Percentiles rank a stretch among this genome's conserved stretches.
phyloP scores from a whole-genome alignment of 2,329 filamentous ascomycete species.

The Aureobasidium sp. region DNA sequence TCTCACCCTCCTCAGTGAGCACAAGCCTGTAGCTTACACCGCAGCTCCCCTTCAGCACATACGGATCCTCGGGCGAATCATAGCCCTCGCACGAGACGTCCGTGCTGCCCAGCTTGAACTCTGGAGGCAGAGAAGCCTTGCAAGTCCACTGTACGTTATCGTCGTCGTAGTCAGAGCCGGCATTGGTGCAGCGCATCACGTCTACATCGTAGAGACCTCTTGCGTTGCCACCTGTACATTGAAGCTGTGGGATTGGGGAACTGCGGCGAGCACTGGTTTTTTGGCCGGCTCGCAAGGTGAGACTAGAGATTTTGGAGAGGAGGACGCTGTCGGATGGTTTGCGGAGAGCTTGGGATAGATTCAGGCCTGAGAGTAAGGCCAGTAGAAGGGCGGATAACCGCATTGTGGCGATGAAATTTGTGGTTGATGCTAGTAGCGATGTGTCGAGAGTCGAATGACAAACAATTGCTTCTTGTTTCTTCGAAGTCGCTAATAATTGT shows the following conservation, averaged over 20 bases:
- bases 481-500: background rate
- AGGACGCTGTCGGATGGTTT: conserved; percentile 44
- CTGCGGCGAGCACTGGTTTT: conserved; percentile 72
- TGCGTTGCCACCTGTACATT: conserved; percentile 61
- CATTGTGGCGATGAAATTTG: background rate
- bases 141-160: conserved; percentile 92
- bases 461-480: background rate
- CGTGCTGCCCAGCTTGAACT: conserved; percentile 72
- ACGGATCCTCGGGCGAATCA: conserved; percentile 64
- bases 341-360: background rate
- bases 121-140: conserved; percentile 54
- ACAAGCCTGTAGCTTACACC: conserved; percentile 81
- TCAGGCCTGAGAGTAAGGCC: conserved; percentile 19
- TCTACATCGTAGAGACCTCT: conserved; percentile 64
- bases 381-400: conserved; percentile 8
- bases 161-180: conserved; percentile 67
- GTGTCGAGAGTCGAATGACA: background rate
- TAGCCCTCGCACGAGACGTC: conserved; percentile 95
- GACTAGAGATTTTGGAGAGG: conserved; percentile 61
- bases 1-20: conserved; percentile 69
- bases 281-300: conserved; percentile 65
- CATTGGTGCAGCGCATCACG: conserved; percentile 82
- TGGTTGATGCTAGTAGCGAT: background rate
- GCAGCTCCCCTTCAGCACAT: conserved; percentile 86
- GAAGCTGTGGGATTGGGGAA: conserved; percentile 63